Base-by-base conservation (phyloP, 768 basidiomycete genomes). In the Leccinum incarnatum region DNA sequence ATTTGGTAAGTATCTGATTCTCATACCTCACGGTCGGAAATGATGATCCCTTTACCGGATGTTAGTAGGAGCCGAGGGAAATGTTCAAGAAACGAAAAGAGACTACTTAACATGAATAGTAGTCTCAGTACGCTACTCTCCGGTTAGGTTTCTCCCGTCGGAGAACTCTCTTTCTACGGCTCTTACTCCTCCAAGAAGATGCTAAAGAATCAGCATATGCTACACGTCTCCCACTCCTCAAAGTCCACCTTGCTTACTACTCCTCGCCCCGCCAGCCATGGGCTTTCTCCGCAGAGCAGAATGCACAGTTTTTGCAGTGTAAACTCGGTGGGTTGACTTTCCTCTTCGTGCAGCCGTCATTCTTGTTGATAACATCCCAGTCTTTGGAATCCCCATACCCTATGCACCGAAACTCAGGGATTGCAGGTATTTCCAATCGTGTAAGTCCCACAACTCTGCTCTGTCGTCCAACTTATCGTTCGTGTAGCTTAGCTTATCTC, bases 401-500 rank as follows among this genome's bases (percentile, higher is more conserved):
- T 49, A 64, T 70, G 32, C 76, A 74, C 47, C 72, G 72, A 54
- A 76, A 72, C 37, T 78, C 80, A 71, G 66, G 58, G 12, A 50
- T 64, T 40, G 27, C 52, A 45, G 71, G 69, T n/a, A 68, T 83
- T 57, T 78, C 79, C 27, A 76, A 79, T 63, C 81, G 78, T 54
- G 83, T 81, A 57, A 10, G 67, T 29, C 12, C 59, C 55, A 8
- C 25, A 0, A 9, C n/a, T 21, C 27, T 30, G 34, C 14, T 32
- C 42, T 1, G 0, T 17, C 12, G 2, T 49, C 29, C 29, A 4
- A 32, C 59, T 64, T 45, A 63, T 51, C n/a, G 32, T 12, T 42
- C 12, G 3, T 29, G 21, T 54, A 90, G 88, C 89, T 82, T 66
- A 81, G 84, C 10, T 75, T 91, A 17, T 76, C 84, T 3, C 78